Conservation (phyloP, 2,329 filamentous ascomycete genomes). For the Fusarium pseudoanthophilum region DNA sequence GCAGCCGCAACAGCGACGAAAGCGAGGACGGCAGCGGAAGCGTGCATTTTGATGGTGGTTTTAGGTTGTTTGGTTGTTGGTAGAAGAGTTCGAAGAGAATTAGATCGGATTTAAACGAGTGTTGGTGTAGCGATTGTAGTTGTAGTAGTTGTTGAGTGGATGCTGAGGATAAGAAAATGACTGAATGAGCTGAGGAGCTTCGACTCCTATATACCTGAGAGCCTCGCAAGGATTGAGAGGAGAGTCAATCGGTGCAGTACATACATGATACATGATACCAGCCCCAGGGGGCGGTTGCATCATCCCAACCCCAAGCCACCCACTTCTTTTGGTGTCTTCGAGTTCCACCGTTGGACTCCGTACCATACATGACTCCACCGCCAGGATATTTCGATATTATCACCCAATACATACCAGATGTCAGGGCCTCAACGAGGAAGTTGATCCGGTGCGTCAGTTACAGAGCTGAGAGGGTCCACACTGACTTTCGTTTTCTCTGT, state of each 20-base stretch:
- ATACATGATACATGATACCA: constrained; percentile 27
- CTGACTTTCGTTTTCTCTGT: neutral
- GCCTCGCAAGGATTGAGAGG: constrained; percentile 27
- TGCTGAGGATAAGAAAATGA: constrained; percentile 8
- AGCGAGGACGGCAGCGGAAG: constrained; percentile 42
- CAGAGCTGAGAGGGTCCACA: constrained; percentile 22
- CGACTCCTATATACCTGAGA: constrained; percentile 36
- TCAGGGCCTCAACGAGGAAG: constrained; percentile 35
- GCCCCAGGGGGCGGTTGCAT: constrained; percentile 40
- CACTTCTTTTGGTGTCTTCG: constrained; percentile 19
- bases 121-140: constrained; percentile 34
- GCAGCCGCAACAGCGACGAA: constrained; percentile 42
- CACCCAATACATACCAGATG: constrained; percentile 25
- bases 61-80: constrained; percentile 11
- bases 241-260: constrained; percentile 5
- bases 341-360: constrained; percentile 6
- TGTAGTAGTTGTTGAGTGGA: constrained; percentile 12
- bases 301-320: constrained; percentile 37
- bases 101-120: constrained; percentile 30
- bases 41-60: constrained; percentile 40
- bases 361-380: constrained; percentile 14
- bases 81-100: constrained; percentile 15
- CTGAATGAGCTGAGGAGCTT: constrained; percentile 21
- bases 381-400: constrained; percentile 26
- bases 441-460: constrained; percentile 36